phyloP scores from a whole-genome alignment of 345 rosid species.

The Pelargonium nanum region DNA sequence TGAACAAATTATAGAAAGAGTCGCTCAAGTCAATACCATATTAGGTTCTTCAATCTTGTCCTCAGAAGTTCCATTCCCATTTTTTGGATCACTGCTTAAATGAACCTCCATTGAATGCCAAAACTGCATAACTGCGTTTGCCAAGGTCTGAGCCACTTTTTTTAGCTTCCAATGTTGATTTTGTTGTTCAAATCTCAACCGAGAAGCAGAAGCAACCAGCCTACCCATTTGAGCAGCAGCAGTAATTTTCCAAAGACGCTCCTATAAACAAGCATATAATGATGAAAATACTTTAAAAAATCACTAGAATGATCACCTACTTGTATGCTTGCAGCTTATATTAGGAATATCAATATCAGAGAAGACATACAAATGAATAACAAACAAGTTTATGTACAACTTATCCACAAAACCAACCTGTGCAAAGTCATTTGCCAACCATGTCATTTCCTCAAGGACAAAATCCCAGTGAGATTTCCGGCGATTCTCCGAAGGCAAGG shows the following conservation, averaged over 20 bases:
- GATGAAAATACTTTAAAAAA: neutral
- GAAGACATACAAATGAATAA: neutral
- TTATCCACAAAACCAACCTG: constrained; percentile 45
- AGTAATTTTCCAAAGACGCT: constrained; percentile 96
- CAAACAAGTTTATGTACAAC: neutral
- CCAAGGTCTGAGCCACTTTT: constrained; percentile 53
- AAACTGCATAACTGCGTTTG: constrained; percentile 79
- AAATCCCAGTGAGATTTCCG: constrained; percentile 81
- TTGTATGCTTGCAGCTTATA: neutral
- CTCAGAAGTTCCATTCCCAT: constrained; percentile 21
- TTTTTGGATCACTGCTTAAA: constrained; percentile 28
- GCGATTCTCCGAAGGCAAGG: constrained; percentile 33
- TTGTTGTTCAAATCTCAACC: constrained; percentile 45
- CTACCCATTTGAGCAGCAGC: constrained; percentile 88
- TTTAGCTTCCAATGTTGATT: constrained; percentile 40
- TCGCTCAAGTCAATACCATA: constrained; percentile 20
- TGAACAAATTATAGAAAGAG: neutral
- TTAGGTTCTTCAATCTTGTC: constrained; percentile 28
- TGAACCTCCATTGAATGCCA: constrained; percentile 64
- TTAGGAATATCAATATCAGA: neutral
- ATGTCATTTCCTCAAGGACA: constrained; percentile 97
- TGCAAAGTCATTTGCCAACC: constrained; percentile 97
- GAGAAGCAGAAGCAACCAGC: constrained; percentile 54
- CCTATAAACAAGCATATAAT: constrained; percentile 53
- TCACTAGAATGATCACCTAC: neutral